Base-by-base conservation (phyloP, 2,329 filamentous ascomycete species). In the Pseudogymnoascus sp. region DNA sequence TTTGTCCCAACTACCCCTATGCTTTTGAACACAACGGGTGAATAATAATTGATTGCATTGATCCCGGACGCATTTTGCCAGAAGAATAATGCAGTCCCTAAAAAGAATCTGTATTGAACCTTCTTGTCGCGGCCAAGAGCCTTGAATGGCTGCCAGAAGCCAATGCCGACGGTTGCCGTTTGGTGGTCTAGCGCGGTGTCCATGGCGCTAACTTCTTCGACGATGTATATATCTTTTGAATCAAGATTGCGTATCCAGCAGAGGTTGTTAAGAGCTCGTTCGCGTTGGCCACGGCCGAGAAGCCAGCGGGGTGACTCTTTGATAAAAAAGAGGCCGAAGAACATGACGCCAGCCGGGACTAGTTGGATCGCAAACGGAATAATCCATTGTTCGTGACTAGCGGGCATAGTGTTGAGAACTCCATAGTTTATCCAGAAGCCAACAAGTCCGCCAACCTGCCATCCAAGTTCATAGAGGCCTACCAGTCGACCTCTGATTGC, bases 31-130 rank as follows among this genome's bases (percentile, higher is more conserved):
- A 90, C 82, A 0, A 82, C 87, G 0, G 87, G 87, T 1, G 77
- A 80, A 73, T 87, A 90, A 75, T 90, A 91, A 76, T 90, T 91
- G 75, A 89, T 86, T 18, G 88, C 87, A 66, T 91, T 91, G 75
- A 91, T 91, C 2, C 88, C 88, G 2, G 77, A 80, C 58, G 86
- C 86, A 67, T 93, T 93, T 73, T 93, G 89, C 80, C 85, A 91
- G 60, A 92, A 76, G 77, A 92, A 92, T 18, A 93, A 78, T 68
- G 89, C 82, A 61, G 82, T 82, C 53, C 89, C 89, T 9, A 92
- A 79, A 71, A 90, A 82, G 74, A 93, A 85, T 41, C 89, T 83
- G 77, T 84, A 90, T 66, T 83, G 83, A 25, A 89, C 80, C 68
- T 80, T 81, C 62, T 75, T 77, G 65, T 82, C 75, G 66, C 77